Conservation (phyloP, 164 flowering plant species). For the Chimonanthus salicifolius region DNA sequence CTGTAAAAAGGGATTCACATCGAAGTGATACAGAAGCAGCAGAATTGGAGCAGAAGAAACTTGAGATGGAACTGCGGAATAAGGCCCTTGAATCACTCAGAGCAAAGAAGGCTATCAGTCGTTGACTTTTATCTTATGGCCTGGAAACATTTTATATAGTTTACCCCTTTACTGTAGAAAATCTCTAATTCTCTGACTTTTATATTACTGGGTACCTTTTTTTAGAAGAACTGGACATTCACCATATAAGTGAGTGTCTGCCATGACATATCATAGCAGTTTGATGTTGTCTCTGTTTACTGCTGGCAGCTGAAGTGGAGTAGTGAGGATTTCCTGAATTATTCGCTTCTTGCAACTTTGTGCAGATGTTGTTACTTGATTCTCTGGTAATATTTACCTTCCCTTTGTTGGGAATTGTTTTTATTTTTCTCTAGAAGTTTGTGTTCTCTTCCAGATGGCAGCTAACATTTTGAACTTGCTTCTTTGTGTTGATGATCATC, state of each 20-base stretch:
- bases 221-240: slow-evolving; percentile 19
- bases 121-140: slow-evolving; percentile 25
- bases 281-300: slow-evolving; percentile 73
- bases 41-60: slow-evolving; percentile 56
- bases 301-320: slow-evolving; percentile 84
- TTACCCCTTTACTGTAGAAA: slow-evolving; percentile 10
- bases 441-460: neutral
- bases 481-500: neutral
- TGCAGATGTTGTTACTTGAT: slow-evolving; percentile 57
- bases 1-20: slow-evolving; percentile 23
- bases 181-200: slow-evolving; percentile 9
- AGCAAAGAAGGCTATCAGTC: slow-evolving; percentile 74
- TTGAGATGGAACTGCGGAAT: slow-evolving; percentile 87
- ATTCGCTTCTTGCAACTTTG: slow-evolving; percentile 58
- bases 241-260: slow-evolving; percentile 11
- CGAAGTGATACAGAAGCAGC: slow-evolving; percentile 38
- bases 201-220: slow-evolving; percentile 14
- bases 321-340: slow-evolving; percentile 79
- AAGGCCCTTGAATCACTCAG: slow-evolving; percentile 86
- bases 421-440: slow-evolving; percentile 9
- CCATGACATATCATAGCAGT: slow-evolving; percentile 21
- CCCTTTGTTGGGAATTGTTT: slow-evolving; percentile 38
- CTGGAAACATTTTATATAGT: slow-evolving; percentile 12
- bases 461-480: neutral
- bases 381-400: slow-evolving; percentile 72